A percentile compares a stretch with the other conserved stretches of the same genome.
These are phyloP conservation scores for Scopulariopsis brevicaulis DNA, from an alignment of 2,329 filamentous ascomycete genomes.

Conservation along the genomic window DNA sequence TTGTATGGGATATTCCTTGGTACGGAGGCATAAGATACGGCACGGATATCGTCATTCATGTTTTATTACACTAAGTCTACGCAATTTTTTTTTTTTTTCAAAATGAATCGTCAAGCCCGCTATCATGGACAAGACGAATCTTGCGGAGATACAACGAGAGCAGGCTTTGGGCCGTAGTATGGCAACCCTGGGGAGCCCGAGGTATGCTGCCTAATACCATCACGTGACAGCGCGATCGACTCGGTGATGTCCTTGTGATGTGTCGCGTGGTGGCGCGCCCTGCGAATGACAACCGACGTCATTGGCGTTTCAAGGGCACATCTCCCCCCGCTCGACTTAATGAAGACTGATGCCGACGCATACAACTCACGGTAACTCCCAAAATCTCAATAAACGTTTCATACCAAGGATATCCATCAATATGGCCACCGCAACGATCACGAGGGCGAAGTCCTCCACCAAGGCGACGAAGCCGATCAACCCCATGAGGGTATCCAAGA, in stretches of 20 bases:
- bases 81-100: too few relatives aligned
- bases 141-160: neutral
- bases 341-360: neutral
- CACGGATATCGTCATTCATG: too few relatives aligned
- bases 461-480: neutral
- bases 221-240: slow-evolving; percentile 3
- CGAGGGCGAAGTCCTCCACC: slow-evolving; percentile 5
- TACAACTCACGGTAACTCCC: neutral
- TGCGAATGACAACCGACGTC: neutral
- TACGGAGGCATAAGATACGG: too few relatives aligned
- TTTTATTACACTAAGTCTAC: too few relatives aligned
- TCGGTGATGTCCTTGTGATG: neutral
- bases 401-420: neutral
- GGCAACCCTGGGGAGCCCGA: neutral
- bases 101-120: too few relatives aligned
- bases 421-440: slow-evolving; percentile 1
- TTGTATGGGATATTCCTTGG: too few relatives aligned
- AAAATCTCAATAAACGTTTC: neutral
- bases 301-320: neutral
- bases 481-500: neutral
- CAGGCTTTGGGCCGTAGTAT: neutral
- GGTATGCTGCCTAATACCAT: neutral
- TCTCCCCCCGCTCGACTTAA: neutral
- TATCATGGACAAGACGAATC: neutral
- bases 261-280: slow-evolving; percentile 1